Conservation (phyloP, 1,139 yeast genomes). For the Petasospora fabianii region DNA sequence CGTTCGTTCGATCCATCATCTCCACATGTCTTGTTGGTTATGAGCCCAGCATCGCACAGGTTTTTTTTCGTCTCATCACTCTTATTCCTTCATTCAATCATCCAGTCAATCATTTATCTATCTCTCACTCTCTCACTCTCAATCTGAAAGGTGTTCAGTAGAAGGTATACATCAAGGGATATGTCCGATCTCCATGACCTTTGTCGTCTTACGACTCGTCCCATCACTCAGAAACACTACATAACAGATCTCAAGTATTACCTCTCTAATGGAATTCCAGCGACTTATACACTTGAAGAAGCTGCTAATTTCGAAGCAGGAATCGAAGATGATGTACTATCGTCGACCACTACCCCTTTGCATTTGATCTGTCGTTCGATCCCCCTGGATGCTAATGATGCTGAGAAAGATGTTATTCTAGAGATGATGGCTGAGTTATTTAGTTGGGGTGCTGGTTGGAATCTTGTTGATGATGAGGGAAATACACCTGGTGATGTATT, state of each 20-base stretch:
- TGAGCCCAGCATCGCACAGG: too few relatives aligned
- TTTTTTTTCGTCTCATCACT: too few relatives aligned
- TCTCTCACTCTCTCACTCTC: too few relatives aligned
- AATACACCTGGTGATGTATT: slow-evolving; percentile 78
- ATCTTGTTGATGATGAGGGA: slow-evolving; percentile 57
- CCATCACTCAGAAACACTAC: slow-evolving; percentile 45
- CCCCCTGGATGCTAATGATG: slow-evolving; percentile 42
- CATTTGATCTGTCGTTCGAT: slow-evolving; percentile 54
- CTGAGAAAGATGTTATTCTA: slow-evolving; percentile 46
- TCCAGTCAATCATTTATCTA: too few relatives aligned
- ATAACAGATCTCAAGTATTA: slow-evolving; percentile 41
- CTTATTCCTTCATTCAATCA: too few relatives aligned
- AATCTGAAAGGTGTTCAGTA: too few relatives aligned
- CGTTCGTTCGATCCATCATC: too few relatives aligned
- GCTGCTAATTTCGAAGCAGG: slow-evolving; percentile 51
- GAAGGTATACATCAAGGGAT: too few relatives aligned
- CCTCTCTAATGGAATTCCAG: slow-evolving; percentile 65
- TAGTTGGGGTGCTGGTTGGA: slow-evolving; percentile 93
- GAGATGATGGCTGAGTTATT: slow-evolving; percentile 62
- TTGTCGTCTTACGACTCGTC: slow-evolving; percentile 53
- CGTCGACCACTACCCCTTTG: slow-evolving; percentile 71
- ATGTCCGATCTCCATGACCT: slow-evolving; percentile 75
- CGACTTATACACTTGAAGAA: slow-evolving; percentile 80
- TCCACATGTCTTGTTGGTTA: too few relatives aligned
- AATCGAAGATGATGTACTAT: slow-evolving; percentile 38